Evolutionary conservation across 2,329 filamentous ascomycete genomes (phyloP).

Genomic region (Cordyceps cateniannulata): DNA sequence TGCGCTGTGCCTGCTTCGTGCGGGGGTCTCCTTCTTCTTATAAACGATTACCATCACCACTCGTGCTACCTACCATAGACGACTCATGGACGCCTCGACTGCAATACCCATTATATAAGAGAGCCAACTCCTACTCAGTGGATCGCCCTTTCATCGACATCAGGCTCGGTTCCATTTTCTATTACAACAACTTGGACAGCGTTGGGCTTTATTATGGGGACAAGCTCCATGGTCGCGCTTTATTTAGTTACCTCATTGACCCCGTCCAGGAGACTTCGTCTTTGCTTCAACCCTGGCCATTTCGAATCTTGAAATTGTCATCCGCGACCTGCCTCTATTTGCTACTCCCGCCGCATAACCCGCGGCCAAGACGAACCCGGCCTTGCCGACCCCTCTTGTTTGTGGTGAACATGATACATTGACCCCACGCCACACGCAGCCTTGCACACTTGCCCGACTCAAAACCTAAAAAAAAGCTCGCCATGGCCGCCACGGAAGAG

Average conservation of each 20-base stretch:
- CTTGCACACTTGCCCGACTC: slow-evolving; percentile 8
- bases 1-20: background rate
- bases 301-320: background rate
- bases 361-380: background rate
- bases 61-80: background rate
- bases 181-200: background rate
- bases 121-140: background rate
- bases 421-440: background rate
- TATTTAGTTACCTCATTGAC: slow-evolving; percentile 5
- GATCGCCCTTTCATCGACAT: background rate
- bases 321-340: background rate
- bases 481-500: slow-evolving; percentile 19
- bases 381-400: background rate
- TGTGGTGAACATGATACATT: slow-evolving; percentile 3
- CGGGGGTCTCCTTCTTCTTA: background rate
- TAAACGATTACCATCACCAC: background rate
- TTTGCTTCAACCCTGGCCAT: background rate
- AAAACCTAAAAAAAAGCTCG: background rate
- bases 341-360: background rate
- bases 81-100: background rate
- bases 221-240: slow-evolving; percentile 1
- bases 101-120: background rate
- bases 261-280: background rate
- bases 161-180: background rate
- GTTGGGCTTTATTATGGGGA: slow-evolving; percentile 10